phyloP scores from a whole-genome alignment of 257 asterid species.

The Nicotiana attenuata region DNA sequence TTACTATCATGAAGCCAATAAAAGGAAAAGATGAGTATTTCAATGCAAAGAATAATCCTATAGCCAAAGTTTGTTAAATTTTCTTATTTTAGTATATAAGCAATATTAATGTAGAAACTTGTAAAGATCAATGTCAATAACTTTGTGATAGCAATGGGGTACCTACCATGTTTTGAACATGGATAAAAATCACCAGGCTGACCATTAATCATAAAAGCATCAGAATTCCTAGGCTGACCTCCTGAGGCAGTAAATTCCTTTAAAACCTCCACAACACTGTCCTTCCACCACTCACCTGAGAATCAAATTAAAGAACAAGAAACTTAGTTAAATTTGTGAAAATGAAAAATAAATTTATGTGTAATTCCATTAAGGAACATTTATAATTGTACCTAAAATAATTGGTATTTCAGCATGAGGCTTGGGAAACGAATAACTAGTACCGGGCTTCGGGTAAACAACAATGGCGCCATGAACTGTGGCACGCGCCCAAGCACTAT shows the following conservation, averaged over 20 bases:
- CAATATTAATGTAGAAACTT: neutral
- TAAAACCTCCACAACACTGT: conserved; percentile 36
- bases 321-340: neutral
- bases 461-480: conserved; percentile 66
- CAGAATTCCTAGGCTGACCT: conserved; percentile 49
- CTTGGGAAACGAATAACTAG: conserved; percentile 37
- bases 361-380: neutral
- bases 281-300: conserved; percentile 85
- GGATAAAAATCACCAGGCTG: conserved; percentile 66
- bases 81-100: neutral
- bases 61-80: neutral
- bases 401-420: conserved; percentile 55
- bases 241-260: conserved; percentile 37
- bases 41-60: neutral
- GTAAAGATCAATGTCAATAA: neutral
- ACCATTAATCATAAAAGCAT: conserved; percentile 65
- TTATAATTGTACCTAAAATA: conserved; percentile 37
- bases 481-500: conserved; percentile 64
- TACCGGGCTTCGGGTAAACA: conserved; percentile 35
- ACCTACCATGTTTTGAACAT: conserved; percentile 40
- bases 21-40: neutral
- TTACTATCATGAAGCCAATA: neutral
- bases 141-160: neutral
- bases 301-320: neutral
- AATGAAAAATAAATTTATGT: no score